Evolutionary conservation across 2,329 filamentous ascomycete species (phyloP), one percentile per base, ranked within the genome.

Genomic region (Simplicillium aogashimaense): DNA sequence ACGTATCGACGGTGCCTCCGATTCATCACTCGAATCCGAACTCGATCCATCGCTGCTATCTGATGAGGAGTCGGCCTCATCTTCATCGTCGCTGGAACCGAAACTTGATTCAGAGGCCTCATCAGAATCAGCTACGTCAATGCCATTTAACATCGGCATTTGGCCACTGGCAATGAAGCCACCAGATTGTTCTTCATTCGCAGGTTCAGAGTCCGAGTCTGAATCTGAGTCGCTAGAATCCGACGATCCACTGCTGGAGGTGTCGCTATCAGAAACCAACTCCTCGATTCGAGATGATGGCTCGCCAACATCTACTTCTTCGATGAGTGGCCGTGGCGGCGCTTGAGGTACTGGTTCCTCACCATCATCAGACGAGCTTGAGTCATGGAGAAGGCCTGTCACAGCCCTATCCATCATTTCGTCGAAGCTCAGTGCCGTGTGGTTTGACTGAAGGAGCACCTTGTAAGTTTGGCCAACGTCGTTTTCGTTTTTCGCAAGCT

Each of bases 381-480:
- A 20, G 18, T 17, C 8, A n/a, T 13, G 10, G 7, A 25, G n/a
- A 25, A 25, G n/a, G 12, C 52, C 46, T 3, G 44, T 43, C 17
- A 61, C 36, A 10, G 48, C 51, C 7, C 43, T 45, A 5, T 62
- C 57, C 47, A 56, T 52, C 41, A 58, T 55, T 14, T 58, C 57
- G 18, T 60, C 53, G 36, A 58, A 59, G 36, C 48, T 53, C 7
- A 60, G 43, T 2, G 54, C 53, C 2, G 56, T 47, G 10, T 63
- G 58, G 14, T 56, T 54, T 2, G 51, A 50, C 34, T 54, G 50
- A 2, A 51, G 42, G 6, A 72, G 51, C 4, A 52, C 48, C 3
- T 56, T 46, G 43, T 67, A 73, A 0, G 67, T 58, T 13, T 47
- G 52, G 13, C 54, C 54, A 7, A 65, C 37, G 42, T 70, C 51